phyloP scores from a whole-genome alignment of 2,329 filamentous ascomycete species.

The Penicillium sp. region DNA sequence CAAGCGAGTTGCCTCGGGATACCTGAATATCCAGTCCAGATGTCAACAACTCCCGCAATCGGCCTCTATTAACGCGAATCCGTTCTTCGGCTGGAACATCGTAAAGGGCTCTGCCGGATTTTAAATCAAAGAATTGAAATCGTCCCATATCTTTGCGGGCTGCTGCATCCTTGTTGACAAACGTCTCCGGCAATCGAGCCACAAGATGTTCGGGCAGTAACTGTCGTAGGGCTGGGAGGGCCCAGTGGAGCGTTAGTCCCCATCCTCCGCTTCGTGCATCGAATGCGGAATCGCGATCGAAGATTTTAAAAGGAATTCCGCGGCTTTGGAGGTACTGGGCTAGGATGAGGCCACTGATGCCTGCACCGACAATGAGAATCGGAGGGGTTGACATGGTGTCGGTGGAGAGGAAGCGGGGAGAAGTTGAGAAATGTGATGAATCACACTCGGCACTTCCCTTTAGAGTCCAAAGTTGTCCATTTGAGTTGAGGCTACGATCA shows the following conservation, averaged over 20 bases:
- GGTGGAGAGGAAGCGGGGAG: background rate
- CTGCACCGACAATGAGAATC: slow-evolving; percentile 46
- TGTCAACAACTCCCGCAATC: slow-evolving; percentile 49
- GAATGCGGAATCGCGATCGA: slow-evolving; percentile 46
- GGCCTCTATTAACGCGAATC: slow-evolving; percentile 51
- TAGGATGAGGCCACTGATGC: slow-evolving; percentile 44
- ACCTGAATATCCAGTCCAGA: slow-evolving; percentile 51
- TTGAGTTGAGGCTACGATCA: too few relatives aligned
- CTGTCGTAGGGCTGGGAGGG: slow-evolving; percentile 52
- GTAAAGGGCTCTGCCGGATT: slow-evolving; percentile 49
- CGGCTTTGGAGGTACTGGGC: slow-evolving; percentile 41
- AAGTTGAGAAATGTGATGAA: too few relatives aligned
- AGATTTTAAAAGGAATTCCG: slow-evolving; percentile 38
- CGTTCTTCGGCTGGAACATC: slow-evolving; percentile 47
- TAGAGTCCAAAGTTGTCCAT: too few relatives aligned
- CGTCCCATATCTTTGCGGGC: slow-evolving; percentile 48
- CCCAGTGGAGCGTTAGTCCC: slow-evolving; percentile 66
- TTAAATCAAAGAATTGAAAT: slow-evolving; percentile 59
- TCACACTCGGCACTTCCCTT: too few relatives aligned
- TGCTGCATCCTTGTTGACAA: slow-evolving; percentile 56
- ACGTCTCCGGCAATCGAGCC: slow-evolving; percentile 49
- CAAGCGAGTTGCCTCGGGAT: background rate
- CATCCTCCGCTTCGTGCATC: slow-evolving; percentile 55
- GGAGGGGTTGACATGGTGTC: slow-evolving; percentile 28
- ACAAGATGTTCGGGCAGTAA: slow-evolving; percentile 53